Evolutionary conservation across 495 filamentous ascomycete species (phyloP), one percentile per base, ranked within the genome.

Genomic region (Aspergillus sparsus): DNA sequence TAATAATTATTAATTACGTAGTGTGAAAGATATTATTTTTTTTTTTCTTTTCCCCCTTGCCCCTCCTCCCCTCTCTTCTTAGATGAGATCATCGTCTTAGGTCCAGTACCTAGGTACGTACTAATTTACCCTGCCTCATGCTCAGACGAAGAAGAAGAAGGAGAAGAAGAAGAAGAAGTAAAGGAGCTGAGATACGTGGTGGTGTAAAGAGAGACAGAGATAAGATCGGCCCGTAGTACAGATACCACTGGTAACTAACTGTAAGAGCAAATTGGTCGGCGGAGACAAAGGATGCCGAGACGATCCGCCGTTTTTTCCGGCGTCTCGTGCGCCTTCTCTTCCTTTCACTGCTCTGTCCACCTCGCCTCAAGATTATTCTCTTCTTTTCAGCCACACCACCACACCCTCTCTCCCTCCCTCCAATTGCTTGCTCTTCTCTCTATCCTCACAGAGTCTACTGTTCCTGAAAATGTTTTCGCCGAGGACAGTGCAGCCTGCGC

Each of bases 261-360:
- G 53, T 50, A 13, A n/a, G 21, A 15, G 58, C 21, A 21, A 61
- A 49, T 53, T 46, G 49, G 31, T 37, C 36, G 33, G 5, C 34
- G 21, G 21, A 27, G 21, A 27, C 21, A 27, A 27, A 27, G 55
- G 62, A 76, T 74, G 74, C 74, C 74, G 74, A 75, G 74, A 68
- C 66, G 68, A 75, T 74, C 75, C 75, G 74, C 62, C 66, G 67
- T 71, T 75, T 76, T 76, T 74, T 73, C 72, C 75, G 71, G 68
- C 61, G 68, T 63, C 63, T 62, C 59, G 58, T 66, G 58, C 60
- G 15, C 37, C 39, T 49, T 68, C 57, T 58, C 44, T 63, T 41
- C 21, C 58, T 61, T 53, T 58, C 57, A 51, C 57, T 53, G 66
- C 46, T 55, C 59, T 62, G 53, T 57, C 49, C 61, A 47, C 52